Conservation (phyloP, 305 asterid genomes). For the Coffea humblotiana region DNA sequence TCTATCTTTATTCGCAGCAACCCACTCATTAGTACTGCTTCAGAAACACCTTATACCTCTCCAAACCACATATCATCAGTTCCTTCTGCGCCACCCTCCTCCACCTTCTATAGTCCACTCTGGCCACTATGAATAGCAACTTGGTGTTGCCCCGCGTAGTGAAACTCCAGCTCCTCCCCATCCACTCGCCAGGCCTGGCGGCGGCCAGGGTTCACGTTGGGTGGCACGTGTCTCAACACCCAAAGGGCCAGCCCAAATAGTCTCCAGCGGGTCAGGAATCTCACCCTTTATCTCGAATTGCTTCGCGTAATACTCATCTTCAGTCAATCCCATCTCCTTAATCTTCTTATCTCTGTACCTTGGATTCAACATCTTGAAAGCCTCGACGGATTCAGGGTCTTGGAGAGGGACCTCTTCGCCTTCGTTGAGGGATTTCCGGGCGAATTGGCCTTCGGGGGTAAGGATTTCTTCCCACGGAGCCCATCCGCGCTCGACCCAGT, state of each 20-base stretch:
- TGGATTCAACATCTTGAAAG: constrained; percentile 77
- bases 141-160: constrained; percentile 78
- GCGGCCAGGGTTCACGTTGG: constrained; percentile 99
- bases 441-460: constrained; percentile 85
- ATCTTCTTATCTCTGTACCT: constrained; percentile 63
- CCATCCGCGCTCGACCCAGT: constrained; percentile 97
- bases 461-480: constrained; percentile 98
- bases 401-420: constrained; percentile 96
- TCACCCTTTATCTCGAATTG: constrained; percentile 92
- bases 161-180: constrained; percentile 75
- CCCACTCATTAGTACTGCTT: constrained; percentile 94
- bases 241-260: constrained; percentile 78
- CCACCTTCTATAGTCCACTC: constrained; percentile 63
- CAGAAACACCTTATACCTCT: constrained; percentile 79
- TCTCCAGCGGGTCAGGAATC: constrained; percentile 67
- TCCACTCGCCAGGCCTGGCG: constrained; percentile 87
- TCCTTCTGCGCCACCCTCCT: constrained; percentile 48
- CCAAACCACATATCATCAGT: constrained; percentile 54
- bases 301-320: constrained; percentile 78
- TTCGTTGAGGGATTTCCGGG: constrained; percentile 80
- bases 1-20: constrained; percentile 64
- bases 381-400: constrained; percentile 78
- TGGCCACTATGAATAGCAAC: constrained; percentile 40
- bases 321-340: constrained; percentile 75
- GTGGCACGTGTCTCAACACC: constrained; percentile 74